Evolutionary conservation across 257 asterid genomes (phyloP).

Genomic region (Ehretia macrophylla): DNA sequence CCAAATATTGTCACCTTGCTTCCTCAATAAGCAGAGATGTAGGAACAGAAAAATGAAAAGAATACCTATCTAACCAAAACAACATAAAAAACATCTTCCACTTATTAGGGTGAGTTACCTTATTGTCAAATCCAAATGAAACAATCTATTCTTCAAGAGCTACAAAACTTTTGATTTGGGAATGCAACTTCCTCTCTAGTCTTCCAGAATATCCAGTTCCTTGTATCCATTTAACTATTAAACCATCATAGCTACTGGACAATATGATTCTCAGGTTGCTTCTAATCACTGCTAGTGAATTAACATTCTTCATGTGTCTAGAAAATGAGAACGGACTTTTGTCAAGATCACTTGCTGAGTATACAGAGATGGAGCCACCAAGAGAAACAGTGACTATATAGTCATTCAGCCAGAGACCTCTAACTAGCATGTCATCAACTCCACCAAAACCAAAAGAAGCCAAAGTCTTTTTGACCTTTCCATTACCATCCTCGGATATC

Average conservation of each 20-base stretch:
- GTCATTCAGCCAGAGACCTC: slow-evolving; percentile 94
- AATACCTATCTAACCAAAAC: no score
- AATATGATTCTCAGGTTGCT: slow-evolving; percentile 48
- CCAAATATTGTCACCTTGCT: no score
- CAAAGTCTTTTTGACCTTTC: slow-evolving; percentile 68
- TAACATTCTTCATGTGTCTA: slow-evolving; percentile 92
- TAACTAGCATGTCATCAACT: slow-evolving; percentile 94
- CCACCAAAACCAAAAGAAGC: slow-evolving; percentile 85
- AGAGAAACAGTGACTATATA: slow-evolving; percentile 80
- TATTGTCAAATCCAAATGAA: slow-evolving; percentile 88
- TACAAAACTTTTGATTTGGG: slow-evolving; percentile 88
- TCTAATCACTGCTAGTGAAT: slow-evolving; percentile 59
- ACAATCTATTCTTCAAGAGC: slow-evolving; percentile 64
- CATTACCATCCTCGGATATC: slow-evolving; percentile 68
- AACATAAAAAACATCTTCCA: no score
- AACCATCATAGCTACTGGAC: slow-evolving; percentile 85
- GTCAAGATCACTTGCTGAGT: slow-evolving; percentile 77
- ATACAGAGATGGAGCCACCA: slow-evolving; percentile 81
- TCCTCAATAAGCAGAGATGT: no score
- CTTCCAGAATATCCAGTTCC: slow-evolving; percentile 81
- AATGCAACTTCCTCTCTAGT: slow-evolving; percentile 61
- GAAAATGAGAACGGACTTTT: slow-evolving; percentile 62
- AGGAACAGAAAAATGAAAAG: no score
- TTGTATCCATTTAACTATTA: slow-evolving; percentile 77
- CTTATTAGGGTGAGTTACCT: slow-evolving; percentile 33